These are phyloP conservation scores for Epichloe glyceriae DNA, from an alignment of 2,329 filamentous ascomycete genomes.

Conservation along the genomic window DNA sequence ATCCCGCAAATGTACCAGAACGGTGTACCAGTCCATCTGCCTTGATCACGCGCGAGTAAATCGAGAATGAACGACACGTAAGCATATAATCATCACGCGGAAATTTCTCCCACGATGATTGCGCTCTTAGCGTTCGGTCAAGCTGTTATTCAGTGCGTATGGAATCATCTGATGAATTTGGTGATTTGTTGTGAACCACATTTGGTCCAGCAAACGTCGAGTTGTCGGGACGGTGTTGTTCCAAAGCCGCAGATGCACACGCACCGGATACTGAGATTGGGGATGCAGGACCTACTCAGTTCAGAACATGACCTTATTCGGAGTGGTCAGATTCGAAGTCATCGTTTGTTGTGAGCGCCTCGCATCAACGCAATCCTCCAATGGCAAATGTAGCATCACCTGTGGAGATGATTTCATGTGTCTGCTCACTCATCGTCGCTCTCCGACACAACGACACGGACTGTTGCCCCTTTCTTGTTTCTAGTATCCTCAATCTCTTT, in stretches of 20 bases:
- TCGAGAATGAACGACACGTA: not conserved
- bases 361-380: not conserved
- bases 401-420: slow-evolving; percentile 7
- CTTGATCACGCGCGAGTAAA: not conserved
- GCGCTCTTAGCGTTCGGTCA: not conserved
- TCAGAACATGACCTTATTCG: not conserved
- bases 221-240: not conserved
- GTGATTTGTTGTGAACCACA: not conserved
- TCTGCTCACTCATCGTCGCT: slow-evolving; percentile 22
- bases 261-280: not conserved
- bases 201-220: not conserved
- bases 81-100: not conserved
- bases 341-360: not conserved
- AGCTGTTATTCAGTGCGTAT: not conserved
- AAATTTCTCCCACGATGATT: not conserved
- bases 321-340: not conserved
- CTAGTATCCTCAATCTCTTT: slow-evolving; percentile 30
- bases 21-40: not conserved
- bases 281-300: not conserved
- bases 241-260: not conserved
- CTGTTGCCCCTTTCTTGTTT: slow-evolving; percentile 28
- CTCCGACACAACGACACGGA: slow-evolving; percentile 31
- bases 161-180: not conserved
- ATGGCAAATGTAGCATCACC: not conserved
- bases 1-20: not conserved